Evolutionary conservation across 345 rosid species (phyloP).

Genomic region (Mallotus nudiflorus): DNA sequence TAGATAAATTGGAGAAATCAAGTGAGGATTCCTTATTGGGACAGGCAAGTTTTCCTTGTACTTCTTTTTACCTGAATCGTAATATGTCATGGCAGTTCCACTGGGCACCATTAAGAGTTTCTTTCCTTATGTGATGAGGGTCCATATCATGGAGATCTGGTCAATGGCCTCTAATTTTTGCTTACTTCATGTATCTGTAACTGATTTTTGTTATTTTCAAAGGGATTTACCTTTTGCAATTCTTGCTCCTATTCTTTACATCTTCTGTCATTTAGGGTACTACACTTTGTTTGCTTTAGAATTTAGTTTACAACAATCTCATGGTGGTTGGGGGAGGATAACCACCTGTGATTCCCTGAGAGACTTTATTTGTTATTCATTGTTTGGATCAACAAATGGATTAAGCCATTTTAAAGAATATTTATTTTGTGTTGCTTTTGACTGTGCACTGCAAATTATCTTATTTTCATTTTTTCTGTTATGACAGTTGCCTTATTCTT

Average conservation of each 20-base stretch:
- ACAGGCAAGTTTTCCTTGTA: slow-evolving; percentile 60
- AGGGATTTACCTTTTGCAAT: background rate
- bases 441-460: background rate
- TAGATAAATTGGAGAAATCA: slow-evolving; percentile 76
- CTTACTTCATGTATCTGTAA: background rate
- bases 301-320: background rate
- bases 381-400: background rate
- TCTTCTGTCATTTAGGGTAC: slow-evolving; percentile 6
- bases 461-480: background rate
- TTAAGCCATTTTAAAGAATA: background rate
- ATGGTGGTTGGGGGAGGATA: background rate
- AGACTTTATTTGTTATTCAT: background rate
- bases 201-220: background rate
- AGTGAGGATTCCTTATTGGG: slow-evolving; percentile 84
- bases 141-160: background rate
- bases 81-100: slow-evolving; percentile 2
- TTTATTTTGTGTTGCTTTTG: background rate
- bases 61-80: slow-evolving; percentile 14
- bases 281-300: slow-evolving; percentile 1
- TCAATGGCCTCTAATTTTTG: background rate
- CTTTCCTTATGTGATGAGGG: background rate
- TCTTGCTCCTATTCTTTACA: slow-evolving; percentile 5
- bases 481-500: background rate
- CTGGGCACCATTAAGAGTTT: background rate
- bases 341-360: background rate